These are phyloP conservation scores for Candida vaughaniae DNA, from an alignment of 805 yeast genomes.

Conservation along the genomic window DNA sequence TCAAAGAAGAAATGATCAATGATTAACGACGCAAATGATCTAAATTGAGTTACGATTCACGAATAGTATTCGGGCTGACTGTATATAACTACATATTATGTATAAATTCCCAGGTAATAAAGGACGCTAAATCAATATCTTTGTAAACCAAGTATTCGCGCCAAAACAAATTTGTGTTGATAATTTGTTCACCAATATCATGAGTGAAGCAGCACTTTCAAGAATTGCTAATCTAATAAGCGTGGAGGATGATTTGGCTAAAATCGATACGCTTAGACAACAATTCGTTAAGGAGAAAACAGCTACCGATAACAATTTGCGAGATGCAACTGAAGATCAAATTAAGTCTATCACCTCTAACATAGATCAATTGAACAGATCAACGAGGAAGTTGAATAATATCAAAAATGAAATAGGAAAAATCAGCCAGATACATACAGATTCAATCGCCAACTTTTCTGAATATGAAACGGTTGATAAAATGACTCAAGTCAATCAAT, in stretches of 20 bases:
- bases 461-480: constrained; percentile 68
- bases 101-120: too few relatives aligned
- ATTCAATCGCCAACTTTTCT: constrained; percentile 56
- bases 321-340: constrained; percentile 65
- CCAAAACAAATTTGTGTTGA: too few relatives aligned
- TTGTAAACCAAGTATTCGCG: background rate
- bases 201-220: constrained; percentile 43
- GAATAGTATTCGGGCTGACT: too few relatives aligned
- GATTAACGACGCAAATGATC: too few relatives aligned
- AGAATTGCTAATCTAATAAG: constrained; percentile 39
- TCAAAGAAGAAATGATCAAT: constrained; percentile 10
- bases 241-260: constrained; percentile 54
- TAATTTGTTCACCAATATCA: constrained; percentile 15
- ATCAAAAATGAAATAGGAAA: constrained; percentile 40
- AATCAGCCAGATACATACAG: constrained; percentile 53
- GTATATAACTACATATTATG: too few relatives aligned
- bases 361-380: constrained; percentile 49
- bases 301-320: constrained; percentile 71
- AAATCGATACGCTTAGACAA: constrained; percentile 50
- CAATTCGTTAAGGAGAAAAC: constrained; percentile 69
- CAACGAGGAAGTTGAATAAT: constrained; percentile 32
- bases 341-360: constrained; percentile 55
- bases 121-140: too few relatives aligned
- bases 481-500: constrained; percentile 67
- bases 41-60: too few relatives aligned